These are phyloP conservation scores for Pichia kudriavzevii DNA, from an alignment of 1,139 yeast species.

Conservation along the genomic window DNA sequence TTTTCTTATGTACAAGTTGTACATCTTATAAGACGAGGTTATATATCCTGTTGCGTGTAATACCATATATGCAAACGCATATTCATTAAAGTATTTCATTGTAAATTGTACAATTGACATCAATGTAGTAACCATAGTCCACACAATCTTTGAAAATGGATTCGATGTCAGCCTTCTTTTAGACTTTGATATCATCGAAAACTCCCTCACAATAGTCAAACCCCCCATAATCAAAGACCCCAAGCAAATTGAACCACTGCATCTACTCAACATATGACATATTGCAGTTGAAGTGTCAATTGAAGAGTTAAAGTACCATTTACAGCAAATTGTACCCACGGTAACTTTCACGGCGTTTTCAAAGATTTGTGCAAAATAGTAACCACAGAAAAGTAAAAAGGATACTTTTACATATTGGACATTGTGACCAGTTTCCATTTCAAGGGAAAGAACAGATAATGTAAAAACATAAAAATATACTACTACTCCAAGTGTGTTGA, in stretches of 20 bases:
- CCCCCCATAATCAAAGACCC: slow-evolving; percentile 78
- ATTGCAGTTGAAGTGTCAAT: slow-evolving; percentile 76
- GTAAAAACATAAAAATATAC: slow-evolving; percentile 58
- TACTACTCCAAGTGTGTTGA: slow-evolving; percentile 47
- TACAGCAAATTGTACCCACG: slow-evolving; percentile 76
- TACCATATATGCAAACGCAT: slow-evolving; percentile 82
- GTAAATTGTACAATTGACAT: slow-evolving; percentile 28
- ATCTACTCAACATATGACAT: slow-evolving; percentile 70
- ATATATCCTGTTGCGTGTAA: slow-evolving; percentile 75
- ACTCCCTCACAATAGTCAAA: slow-evolving; percentile 43
- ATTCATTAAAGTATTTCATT: slow-evolving; percentile 70
- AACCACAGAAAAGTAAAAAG: slow-evolving; percentile 55
- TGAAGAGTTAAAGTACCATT: slow-evolving; percentile 86
- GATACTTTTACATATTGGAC: slow-evolving; percentile 34
- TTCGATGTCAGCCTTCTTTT: slow-evolving; percentile 16
- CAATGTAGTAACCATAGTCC: slow-evolving; percentile 51
- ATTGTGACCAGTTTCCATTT: slow-evolving; percentile 9
- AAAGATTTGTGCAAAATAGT: slow-evolving; percentile 74
- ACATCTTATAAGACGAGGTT: slow-evolving; percentile 71
- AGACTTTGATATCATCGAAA: slow-evolving; percentile 14
- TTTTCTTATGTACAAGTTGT: slow-evolving; percentile 63
- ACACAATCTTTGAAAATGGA: slow-evolving; percentile 38
- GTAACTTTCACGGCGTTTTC: slow-evolving; percentile 78
- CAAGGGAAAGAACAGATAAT: slow-evolving; percentile 70
- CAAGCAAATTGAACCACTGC: slow-evolving; percentile 85